phyloP scores from a whole-genome alignment of 2,329 filamentous ascomycete species.

The Rhinocladiella mackenziei region DNA sequence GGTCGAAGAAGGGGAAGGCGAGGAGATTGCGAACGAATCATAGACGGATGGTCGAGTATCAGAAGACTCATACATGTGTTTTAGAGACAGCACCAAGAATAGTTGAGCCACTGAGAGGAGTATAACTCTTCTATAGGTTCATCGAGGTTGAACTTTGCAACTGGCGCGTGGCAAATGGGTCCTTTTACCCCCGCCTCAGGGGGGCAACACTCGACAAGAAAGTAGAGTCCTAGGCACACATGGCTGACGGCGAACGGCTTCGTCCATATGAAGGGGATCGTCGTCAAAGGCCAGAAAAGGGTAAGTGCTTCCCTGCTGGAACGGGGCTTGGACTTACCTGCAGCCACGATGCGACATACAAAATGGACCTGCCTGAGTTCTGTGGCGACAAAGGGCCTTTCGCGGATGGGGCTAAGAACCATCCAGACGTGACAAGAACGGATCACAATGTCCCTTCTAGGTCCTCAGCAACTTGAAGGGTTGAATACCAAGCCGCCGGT shows the following conservation, averaged over 20 bases:
- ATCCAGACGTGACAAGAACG: background rate
- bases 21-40: slow-evolving; percentile 16
- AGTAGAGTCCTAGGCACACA: slow-evolving; percentile 5
- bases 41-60: background rate
- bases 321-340: slow-evolving; percentile 14
- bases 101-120: background rate
- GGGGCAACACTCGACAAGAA: slow-evolving; percentile 9
- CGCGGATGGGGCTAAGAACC: slow-evolving; percentile 2
- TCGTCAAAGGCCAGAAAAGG: slow-evolving; percentile 4
- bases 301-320: slow-evolving; percentile 6
- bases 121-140: slow-evolving; percentile 7
- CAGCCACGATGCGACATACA: slow-evolving; percentile 14
- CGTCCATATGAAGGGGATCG: slow-evolving; percentile 6
- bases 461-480: too few species aligned
- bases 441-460: slow-evolving; percentile 14
- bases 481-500: too few species aligned
- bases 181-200: slow-evolving; percentile 1
- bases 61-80: slow-evolving; percentile 3
- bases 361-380: slow-evolving; percentile 5
- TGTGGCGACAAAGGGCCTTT: slow-evolving; percentile 12
- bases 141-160: slow-evolving; percentile 9
- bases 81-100: background rate
- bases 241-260: slow-evolving; percentile 3
- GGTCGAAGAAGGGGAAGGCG: too few species aligned
- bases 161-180: slow-evolving; percentile 19